Conservation (phyloP, 1,284 basidiomycete species). For the Austroboletus novae-zelandiae region DNA sequence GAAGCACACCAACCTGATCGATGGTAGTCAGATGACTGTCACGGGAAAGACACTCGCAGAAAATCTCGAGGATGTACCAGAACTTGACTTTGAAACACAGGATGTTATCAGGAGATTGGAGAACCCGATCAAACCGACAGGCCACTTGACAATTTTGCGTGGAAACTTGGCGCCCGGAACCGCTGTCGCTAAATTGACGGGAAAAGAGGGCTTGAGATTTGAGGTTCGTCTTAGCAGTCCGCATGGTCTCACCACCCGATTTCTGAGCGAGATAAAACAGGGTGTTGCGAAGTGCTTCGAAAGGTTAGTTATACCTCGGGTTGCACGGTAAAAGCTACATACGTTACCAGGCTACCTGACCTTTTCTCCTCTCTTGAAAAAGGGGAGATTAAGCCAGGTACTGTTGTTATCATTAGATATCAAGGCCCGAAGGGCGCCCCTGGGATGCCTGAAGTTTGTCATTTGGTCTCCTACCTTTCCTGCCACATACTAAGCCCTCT, state of each 20-base stretch:
- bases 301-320: constrained; percentile 37
- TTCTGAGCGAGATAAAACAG: constrained; percentile 32
- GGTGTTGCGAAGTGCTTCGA: constrained; percentile 79
- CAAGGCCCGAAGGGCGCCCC: constrained; percentile 96
- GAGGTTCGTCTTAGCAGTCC: constrained; percentile 47
- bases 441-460: constrained; percentile 87
- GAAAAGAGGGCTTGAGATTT: constrained; percentile 91
- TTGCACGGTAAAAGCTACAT: constrained; percentile 1
- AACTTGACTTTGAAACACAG: constrained; percentile 77
- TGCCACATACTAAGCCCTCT: constrained; percentile 3
- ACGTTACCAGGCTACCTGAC: constrained; percentile 59
- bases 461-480: constrained; percentile 8
- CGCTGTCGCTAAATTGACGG: constrained; percentile 94
- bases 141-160: constrained; percentile 89
- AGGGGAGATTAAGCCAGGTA: constrained; percentile 84
- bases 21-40: constrained; percentile 89
- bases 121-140: constrained; percentile 89
- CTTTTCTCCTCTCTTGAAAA: constrained; percentile 84
- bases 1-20: constrained; percentile 84
- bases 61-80: constrained; percentile 81
- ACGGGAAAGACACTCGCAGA: constrained; percentile 93
- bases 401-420: constrained; percentile 89
- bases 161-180: constrained; percentile 90
- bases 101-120: constrained; percentile 79
- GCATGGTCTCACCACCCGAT: constrained; percentile 1